These are phyloP conservation scores for Lachancea quebecensis DNA, from an alignment of 805 yeast species.

Conservation along the genomic window DNA sequence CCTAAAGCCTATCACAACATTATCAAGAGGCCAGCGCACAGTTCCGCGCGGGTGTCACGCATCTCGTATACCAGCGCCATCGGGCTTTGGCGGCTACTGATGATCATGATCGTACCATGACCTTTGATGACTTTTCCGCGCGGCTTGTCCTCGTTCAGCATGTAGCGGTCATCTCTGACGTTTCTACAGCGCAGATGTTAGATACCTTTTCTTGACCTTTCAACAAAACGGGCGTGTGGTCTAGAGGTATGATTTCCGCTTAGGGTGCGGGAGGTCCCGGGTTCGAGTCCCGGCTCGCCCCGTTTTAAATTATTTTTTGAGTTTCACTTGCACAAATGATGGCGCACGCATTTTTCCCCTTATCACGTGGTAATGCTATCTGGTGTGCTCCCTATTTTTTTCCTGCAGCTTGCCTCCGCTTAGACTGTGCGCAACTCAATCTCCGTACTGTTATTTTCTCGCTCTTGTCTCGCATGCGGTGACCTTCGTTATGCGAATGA, in stretches of 20 bases:
- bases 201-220: not conserved
- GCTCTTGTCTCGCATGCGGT: not conserved
- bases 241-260: conserved; percentile 19
- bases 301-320: conserved; percentile 2
- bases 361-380: not conserved
- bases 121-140: too few relatives aligned
- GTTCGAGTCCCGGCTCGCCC: conserved; percentile 22
- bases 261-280: conserved; percentile 24
- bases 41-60: too few relatives aligned
- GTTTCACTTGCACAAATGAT: too few relatives aligned
- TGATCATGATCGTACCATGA: too few relatives aligned
- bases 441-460: not conserved
- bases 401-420: not conserved
- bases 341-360: too few relatives aligned
- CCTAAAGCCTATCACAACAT: too few relatives aligned
- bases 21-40: too few relatives aligned
- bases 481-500: conserved; percentile 1
- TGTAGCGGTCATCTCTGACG: too few relatives aligned
- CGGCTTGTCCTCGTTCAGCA: too few relatives aligned
- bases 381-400: not conserved
- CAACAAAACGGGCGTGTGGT: conserved; percentile 10
- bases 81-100: too few relatives aligned
- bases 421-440: not conserved
- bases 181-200: too few relatives aligned
- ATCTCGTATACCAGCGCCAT: too few relatives aligned